These are phyloP conservation scores for Chara braunii DNA, from an alignment of 139 green algal genomes.

Conservation along the genomic window DNA sequence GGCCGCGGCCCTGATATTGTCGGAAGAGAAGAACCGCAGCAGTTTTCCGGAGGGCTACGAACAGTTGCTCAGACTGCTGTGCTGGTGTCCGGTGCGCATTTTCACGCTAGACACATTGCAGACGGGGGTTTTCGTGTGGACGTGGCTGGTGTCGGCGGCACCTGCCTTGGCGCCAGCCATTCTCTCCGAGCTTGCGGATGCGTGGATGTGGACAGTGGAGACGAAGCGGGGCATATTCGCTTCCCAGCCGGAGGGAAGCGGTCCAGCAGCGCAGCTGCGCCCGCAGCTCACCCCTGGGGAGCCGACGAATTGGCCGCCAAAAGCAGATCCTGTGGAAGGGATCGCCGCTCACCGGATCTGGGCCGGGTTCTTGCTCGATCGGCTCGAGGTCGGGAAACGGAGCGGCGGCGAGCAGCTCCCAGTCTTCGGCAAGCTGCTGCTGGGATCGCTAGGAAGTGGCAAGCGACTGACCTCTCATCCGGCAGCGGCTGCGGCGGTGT, in stretches of 20 bases:
- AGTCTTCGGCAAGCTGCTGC: conserved; percentile 11
- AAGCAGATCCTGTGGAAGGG: conserved; percentile 17
- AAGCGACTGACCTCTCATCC: conserved; percentile 18
- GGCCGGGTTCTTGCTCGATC: conserved; percentile 24
- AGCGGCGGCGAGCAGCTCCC: conserved; percentile 9
- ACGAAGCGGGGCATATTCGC: conserved; percentile 9
- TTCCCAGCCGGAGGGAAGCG: neutral
- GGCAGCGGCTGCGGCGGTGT: conserved; percentile 15
- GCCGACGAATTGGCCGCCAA: neutral
- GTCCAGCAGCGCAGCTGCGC: conserved; percentile 11
- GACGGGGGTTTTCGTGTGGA: conserved; percentile 32
- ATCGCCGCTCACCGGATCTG: conserved; percentile 25
- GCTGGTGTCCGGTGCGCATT: conserved; percentile 21
- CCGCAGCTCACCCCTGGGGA: conserved; percentile 22
- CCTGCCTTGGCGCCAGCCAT: conserved; percentile 3
- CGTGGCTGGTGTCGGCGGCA: conserved; percentile 26
- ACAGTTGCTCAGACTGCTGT: conserved; percentile 25
- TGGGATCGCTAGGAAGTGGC: neutral
- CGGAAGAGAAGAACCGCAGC: conserved; percentile 1
- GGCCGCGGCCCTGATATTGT: conserved; percentile 11
- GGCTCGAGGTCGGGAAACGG: conserved; percentile 22
- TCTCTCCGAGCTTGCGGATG: conserved; percentile 26
- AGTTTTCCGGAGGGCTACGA: conserved; percentile 19
- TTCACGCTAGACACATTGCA: conserved; percentile 22
- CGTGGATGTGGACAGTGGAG: conserved; percentile 14